Conservation (phyloP, 2,329 filamentous ascomycete species). For the Graphium sp. region DNA sequence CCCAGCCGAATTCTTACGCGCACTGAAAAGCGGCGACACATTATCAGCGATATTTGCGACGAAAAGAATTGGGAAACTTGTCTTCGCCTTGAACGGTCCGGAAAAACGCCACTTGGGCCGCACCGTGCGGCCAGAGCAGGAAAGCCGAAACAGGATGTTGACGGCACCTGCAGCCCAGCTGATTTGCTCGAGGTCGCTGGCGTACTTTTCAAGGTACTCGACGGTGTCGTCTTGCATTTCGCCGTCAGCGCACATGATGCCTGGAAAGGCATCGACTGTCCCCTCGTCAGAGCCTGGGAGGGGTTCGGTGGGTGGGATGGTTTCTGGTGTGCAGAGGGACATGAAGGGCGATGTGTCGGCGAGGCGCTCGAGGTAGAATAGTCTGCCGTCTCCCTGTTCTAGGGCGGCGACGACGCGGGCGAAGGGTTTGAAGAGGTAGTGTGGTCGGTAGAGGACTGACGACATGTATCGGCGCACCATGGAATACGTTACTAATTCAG, state of each 20-base stretch:
- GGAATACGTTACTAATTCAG: no score
- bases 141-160: slow-evolving; percentile 20
- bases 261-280: slow-evolving; percentile 8
- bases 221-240: slow-evolving; percentile 13
- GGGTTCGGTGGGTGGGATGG: no score
- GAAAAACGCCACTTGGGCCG: slow-evolving; percentile 6
- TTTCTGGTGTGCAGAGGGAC: no score
- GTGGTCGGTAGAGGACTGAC: no score
- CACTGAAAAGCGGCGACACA: slow-evolving; percentile 27
- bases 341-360: no score
- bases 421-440: no score
- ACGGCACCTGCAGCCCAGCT: slow-evolving; percentile 25
- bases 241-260: slow-evolving; percentile 20
- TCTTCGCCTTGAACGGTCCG: slow-evolving; percentile 15
- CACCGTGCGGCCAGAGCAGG: slow-evolving; percentile 18
- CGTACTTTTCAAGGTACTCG: slow-evolving; percentile 16
- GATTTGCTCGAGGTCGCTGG: slow-evolving; percentile 14
- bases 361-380: no score
- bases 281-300: no score
- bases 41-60: slow-evolving; percentile 27
- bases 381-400: no score
- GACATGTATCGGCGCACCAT: no score
- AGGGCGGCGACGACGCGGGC: no score
- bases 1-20: slow-evolving; percentile 22
- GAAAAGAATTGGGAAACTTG: slow-evolving; percentile 25